Evolutionary conservation across 495 filamentous ascomycete species (phyloP).

Genomic region (Penicillium longicatenatum): DNA sequence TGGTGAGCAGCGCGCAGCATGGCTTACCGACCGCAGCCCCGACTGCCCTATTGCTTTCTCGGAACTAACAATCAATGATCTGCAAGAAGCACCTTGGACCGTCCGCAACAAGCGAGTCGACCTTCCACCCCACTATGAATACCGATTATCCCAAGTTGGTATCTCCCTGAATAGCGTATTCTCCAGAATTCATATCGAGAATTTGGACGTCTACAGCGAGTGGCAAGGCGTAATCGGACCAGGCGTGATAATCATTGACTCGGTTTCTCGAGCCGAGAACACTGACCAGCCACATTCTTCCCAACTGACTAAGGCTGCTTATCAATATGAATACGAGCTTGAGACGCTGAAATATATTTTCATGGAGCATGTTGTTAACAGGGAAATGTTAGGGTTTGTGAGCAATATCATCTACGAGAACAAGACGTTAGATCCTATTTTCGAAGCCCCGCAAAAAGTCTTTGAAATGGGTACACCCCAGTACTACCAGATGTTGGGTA

Average conservation of each 20-base stretch:
- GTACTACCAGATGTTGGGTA: background rate
- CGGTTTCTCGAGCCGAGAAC: background rate
- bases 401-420: background rate
- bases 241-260: background rate
- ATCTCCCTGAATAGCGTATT: background rate
- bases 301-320: background rate
- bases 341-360: background rate
- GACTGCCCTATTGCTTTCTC: background rate
- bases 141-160: background rate
- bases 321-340: background rate
- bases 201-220: background rate
- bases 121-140: background rate
- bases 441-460: background rate
- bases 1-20: background rate
- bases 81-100: background rate
- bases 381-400: background rate
- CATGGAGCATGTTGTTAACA: background rate
- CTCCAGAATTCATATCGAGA: no score
- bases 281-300: background rate
- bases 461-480: background rate
- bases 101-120: background rate
- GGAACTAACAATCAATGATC: background rate
- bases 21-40: background rate
- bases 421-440: background rate
- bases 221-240: background rate